Evolutionary conservation across 1,139 yeast species (phyloP).

Genomic region (Nakaseomyces uthaithaninus): DNA sequence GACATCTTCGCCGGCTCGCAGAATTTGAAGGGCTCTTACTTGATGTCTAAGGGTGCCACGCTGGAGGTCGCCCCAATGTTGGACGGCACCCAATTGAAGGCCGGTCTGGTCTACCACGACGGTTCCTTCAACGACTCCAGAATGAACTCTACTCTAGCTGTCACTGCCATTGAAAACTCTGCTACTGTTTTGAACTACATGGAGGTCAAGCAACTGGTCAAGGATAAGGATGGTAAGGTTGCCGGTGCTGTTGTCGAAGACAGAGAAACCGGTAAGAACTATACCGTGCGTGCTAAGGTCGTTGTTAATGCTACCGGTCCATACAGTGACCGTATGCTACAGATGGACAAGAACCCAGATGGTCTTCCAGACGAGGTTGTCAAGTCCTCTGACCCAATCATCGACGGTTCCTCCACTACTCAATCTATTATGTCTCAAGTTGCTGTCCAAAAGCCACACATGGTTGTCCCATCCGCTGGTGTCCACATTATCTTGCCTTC

Average conservation of each 20-base stretch:
- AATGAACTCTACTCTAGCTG: constrained; percentile 78
- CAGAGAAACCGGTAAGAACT: constrained; percentile 60
- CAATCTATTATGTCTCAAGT: constrained; percentile 17
- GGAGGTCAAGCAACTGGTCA: constrained; percentile 68
- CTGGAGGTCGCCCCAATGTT: constrained; percentile 80
- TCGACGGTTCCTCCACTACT: constrained; percentile 22
- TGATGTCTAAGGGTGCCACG: constrained; percentile 62
- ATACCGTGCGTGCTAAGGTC: constrained; percentile 56
- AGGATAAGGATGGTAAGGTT: constrained; percentile 51
- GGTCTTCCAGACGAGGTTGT: constrained; percentile 41
- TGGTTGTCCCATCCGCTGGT: constrained; percentile 89
- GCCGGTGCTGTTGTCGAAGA: constrained; percentile 73
- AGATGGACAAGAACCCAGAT: constrained; percentile 69
- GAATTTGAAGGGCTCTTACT: constrained; percentile 71
- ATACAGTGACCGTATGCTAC: constrained; percentile 72
- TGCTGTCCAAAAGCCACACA: constrained; percentile 42
- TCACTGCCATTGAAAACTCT: constrained; percentile 79
- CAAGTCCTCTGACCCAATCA: constrained; percentile 36
- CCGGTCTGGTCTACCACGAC: constrained; percentile 89
- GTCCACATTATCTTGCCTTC: constrained; percentile 91
- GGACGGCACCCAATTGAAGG: constrained; percentile 71
- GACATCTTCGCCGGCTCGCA: constrained; percentile 90
- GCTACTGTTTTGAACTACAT: constrained; percentile 86
- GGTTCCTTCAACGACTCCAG: constrained; percentile 92
- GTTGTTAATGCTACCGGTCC: constrained; percentile 95